Evolutionary conservation across 2,329 filamentous ascomycete genomes (phyloP).

Genomic region (Ceratocystis harringtonii): DNA sequence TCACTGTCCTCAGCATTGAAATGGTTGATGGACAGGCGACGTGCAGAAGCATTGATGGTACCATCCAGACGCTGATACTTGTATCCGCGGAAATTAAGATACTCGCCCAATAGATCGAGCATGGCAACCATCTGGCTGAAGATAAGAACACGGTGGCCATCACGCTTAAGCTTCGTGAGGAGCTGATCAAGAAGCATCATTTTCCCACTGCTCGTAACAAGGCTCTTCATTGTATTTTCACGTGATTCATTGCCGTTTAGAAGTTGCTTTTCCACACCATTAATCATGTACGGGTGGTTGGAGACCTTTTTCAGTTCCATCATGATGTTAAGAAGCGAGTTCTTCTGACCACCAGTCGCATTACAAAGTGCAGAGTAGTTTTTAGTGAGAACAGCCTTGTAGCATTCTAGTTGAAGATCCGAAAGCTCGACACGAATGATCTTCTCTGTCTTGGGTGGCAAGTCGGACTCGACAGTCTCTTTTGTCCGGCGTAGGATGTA

Average conservation of each 20-base stretch:
- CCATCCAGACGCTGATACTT: constrained; percentile 90
- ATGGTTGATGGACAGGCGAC: constrained; percentile 90
- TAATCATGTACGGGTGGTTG: constrained; percentile 97
- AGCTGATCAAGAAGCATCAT: constrained; percentile 98
- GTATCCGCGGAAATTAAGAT: constrained; percentile 83
- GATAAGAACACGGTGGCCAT: constrained; percentile 89
- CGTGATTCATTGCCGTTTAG: constrained; percentile 64
- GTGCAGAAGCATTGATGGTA: constrained; percentile 75
- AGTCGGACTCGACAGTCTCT: constrained; percentile 89
- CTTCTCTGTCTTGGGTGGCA: constrained; percentile 95
- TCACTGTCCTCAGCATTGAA: constrained; percentile 95
- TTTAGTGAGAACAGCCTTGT: constrained; percentile 94
- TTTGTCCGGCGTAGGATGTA: constrained; percentile 94
- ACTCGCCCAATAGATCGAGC: constrained; percentile 90
- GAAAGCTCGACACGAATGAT: constrained; percentile 96
- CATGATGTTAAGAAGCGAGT: constrained; percentile 93
- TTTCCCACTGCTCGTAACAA: constrained; percentile 95
- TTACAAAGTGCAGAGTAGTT: constrained; percentile 93
- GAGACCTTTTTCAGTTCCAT: constrained; percentile 99
- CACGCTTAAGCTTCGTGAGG: constrained; percentile 81
- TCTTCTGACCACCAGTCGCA: constrained; percentile 78
- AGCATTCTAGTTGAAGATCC: constrained; percentile 92
- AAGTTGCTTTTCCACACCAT: constrained; percentile 80
- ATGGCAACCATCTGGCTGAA: constrained; percentile 99
- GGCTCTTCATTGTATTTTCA: constrained; percentile 78